Evolutionary conservation across 257 asterid genomes (phyloP), one percentile per base, ranked within the genome.

Genomic region (Nicotiana tabacum): DNA sequence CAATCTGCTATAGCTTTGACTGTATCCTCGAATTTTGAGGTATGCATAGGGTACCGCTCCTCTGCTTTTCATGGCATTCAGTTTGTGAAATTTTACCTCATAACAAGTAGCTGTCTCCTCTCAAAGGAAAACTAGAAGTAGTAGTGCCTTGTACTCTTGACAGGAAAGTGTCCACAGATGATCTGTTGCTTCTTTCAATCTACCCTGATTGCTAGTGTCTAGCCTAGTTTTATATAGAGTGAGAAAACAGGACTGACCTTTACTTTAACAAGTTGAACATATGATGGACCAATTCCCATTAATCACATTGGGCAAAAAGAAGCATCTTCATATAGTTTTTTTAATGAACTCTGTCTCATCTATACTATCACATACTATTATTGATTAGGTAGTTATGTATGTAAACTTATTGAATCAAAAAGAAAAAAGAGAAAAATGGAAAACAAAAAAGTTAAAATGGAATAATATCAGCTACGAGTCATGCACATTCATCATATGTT

Each of bases 1-100:
- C 86, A 78, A 32, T 29, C 88, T 35, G 83, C 95, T 37, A 77
- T 93, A 79, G 83, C 93, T 83, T 92, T 96, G 90, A 87, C 89
- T 51, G 97, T 96, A 83, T 96, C 98, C 88, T 96, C 99, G 32
- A 96, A 94, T 87, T 94, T 96, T 90, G 98, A 96, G 98, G 99
- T 96, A 91, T 0, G 51, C 62, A 66, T 81, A 30, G 43, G 61
- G 9, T 81, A 81, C 57, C 30, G 37, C 66, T 81, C 78, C 21
- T 81, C 76, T 61, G 39, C 61, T 72, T 72, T 70, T 72, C 79
- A 46, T 46, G 39, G 24, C 39, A 24, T 46, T 48, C 79, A 46
- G 79, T 72, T 72, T 46, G 79, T 72, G 79, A 72, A 46, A 24
- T 72, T 24, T 43, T 24, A 48, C 79, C 79, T 72, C 61, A 48